Conservation (phyloP, 305 asterid species). For the Solanum chacoense region DNA sequence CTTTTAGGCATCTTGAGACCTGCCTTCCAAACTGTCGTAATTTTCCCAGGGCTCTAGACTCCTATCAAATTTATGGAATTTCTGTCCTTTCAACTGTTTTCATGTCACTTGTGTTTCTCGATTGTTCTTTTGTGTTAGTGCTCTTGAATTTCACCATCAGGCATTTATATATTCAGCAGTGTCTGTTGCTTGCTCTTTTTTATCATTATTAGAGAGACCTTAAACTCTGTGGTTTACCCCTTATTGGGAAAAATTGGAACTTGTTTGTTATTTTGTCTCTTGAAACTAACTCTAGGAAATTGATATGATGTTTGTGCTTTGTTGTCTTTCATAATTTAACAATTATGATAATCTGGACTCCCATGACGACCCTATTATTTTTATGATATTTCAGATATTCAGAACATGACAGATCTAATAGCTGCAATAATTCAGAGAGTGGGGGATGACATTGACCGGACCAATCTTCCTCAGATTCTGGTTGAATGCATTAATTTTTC, state of each 20-base stretch:
- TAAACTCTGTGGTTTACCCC: not conserved
- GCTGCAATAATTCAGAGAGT: slow-evolving; percentile 84
- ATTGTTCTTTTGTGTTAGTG: not conserved
- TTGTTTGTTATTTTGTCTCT: not conserved
- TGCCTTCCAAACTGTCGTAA: not conserved
- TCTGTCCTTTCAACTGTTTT: not conserved
- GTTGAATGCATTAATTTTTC: slow-evolving; percentile 19
- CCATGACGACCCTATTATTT: not conserved
- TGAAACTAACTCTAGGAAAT: not conserved
- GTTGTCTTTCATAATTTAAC: not conserved
- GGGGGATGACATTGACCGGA: slow-evolving; percentile 83
- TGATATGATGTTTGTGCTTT: not conserved
- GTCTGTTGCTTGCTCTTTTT: not conserved
- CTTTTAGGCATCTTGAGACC: not conserved
- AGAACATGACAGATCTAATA: slow-evolving; percentile 57
- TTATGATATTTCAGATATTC: slow-evolving; percentile 39
- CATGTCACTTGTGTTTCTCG: not conserved
- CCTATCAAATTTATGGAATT: not conserved
- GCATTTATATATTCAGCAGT: not conserved
- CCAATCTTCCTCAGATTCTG: slow-evolving; percentile 85
- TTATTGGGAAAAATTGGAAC: not conserved
- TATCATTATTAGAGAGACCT: not conserved
- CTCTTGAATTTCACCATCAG: not conserved
- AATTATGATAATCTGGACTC: not conserved
- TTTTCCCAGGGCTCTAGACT: not conserved